Base-by-base conservation (phyloP, 805 yeast species). In the Vanderwaltozyma yarrowii region DNA sequence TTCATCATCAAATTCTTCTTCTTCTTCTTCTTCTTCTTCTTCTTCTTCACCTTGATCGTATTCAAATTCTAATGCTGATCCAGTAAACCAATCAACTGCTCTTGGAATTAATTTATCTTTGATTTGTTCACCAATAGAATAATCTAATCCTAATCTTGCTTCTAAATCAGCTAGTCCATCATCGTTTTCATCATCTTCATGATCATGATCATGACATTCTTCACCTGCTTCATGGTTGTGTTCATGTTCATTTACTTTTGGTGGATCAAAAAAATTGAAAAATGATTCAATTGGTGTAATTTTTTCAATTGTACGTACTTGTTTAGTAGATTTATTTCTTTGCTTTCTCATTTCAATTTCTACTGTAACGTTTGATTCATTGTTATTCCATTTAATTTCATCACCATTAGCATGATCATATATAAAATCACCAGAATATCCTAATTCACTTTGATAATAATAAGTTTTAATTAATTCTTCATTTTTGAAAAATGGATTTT, bases 21-120 rank as follows among this genome's bases (percentile, higher is more conserved):
- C 83, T 6, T 67, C 77, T 2, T 66, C 77, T 11, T 72, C 78
- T 4, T 71, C 80, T 2, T 70, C 80, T 16, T 67, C 75, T 14
- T 73, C 84, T 9, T 71, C 86, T 12, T 73, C 79, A 14, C 71
- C 84, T 25, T 72, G 73, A 44, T 65, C 69, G 35, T 68, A 75
- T 47, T 74, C 80, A 56, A 74, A 83, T 40, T 83, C 94, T 42
- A 89, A 72, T 18, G 98, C 98, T 47, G 86, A 86, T 34, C 98
- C 98, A 9, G 98, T 89, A 62, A 87, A 92, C 97, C 98, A 92
- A 61, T 89, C 97, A 53, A 92, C 74, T 37, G 97, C 97, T 58
- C 96, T 78, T 45, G 97, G 96, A 45, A 92, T 80, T 58, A 92
- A 73, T 62, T 92, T 83, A 62, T 92, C 97, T 69, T 92, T 92